Base-by-base conservation (phyloP, 768 basidiomycete genomes). In the Phanerochaete carnosa region DNA sequence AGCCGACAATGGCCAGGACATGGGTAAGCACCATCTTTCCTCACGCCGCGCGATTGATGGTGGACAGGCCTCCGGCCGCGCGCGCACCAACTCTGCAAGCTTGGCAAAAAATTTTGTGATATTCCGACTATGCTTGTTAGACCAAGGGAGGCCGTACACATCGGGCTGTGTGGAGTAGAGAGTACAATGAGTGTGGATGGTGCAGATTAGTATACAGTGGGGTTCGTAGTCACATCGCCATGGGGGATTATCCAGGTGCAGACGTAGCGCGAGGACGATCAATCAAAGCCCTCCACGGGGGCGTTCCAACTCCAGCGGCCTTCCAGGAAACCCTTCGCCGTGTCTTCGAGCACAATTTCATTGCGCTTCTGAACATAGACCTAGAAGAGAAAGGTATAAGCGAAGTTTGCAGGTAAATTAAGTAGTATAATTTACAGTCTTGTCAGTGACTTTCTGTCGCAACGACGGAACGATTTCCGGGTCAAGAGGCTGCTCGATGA, bases 361-460 rank as follows among this genome's bases (percentile, higher is more conserved):
- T 97, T 95, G 32, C 97, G 84, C 76, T 95, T 98, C 76, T 94
- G 88, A n/a, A 98, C 95, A 70, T 98, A 98, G 19, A 93, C 88
- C 83, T 91, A 62, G 1, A 59, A 7, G 47, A 19, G 7, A 30
- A 55, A 2, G 26, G 45, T 23, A 45, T 22, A 23, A 5, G 28
- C 19, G 26, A 11, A 3, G 22, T 16, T 33, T 13, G 35, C 25
- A 30, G 33, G 30, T 29, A 45, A 28, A 22, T n/a, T 30, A n/a
- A 45, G 23, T 62, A 6, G 65, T 45, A 52, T 45, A 51, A 73
- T 83, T 49, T 59, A 94, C 95, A 28, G 95, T 91, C 83, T 95
- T 95, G 77, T 99, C 94, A 1, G 95, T 98, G 59, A 97, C 93
- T 72, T 92, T 91, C 77, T 95, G 91, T 45, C 95, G 82, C 59